These are phyloP conservation scores for Lepiota subincarnata DNA, from an alignment of 768 basidiomycete genomes.

Conservation along the genomic window DNA sequence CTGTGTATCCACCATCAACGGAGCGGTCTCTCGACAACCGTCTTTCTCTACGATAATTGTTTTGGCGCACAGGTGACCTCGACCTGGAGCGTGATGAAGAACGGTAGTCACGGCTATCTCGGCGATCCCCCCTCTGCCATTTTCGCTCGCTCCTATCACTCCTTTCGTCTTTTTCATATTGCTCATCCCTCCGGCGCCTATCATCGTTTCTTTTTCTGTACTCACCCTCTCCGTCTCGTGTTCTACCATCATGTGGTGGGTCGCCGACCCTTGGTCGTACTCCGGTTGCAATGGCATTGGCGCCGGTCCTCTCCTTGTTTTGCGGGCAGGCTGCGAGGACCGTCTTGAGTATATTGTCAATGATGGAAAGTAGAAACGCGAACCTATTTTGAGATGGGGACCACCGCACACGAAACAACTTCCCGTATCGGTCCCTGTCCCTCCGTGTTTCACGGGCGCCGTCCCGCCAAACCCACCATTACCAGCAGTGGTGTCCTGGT, in stretches of 20 bases:
- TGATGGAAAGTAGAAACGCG: slow-evolving; percentile 8
- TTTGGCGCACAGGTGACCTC: slow-evolving; percentile 24
- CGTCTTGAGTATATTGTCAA: background rate
- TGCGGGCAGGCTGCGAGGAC: slow-evolving; percentile 27
- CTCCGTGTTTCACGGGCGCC: slow-evolving; percentile 51
- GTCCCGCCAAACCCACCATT: slow-evolving; percentile 64
- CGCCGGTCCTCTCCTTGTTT: slow-evolving; percentile 23
- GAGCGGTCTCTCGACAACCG: slow-evolving; percentile 21
- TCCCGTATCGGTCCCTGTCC: slow-evolving; percentile 48
- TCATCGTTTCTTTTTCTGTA: slow-evolving; percentile 17
- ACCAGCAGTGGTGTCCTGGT: slow-evolving; percentile 81
- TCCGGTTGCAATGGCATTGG: slow-evolving; percentile 17
- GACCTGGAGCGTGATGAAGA: slow-evolving; percentile 27
- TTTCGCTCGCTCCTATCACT: slow-evolving; percentile 14
- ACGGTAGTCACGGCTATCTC: slow-evolving; percentile 21
- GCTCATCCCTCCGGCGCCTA: slow-evolving; percentile 8
- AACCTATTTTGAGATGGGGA: slow-evolving; percentile 89
- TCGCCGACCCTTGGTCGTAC: slow-evolving; percentile 11
- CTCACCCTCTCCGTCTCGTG: slow-evolving; percentile 2
- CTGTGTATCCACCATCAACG: slow-evolving; percentile 26
- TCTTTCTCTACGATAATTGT: slow-evolving; percentile 26
- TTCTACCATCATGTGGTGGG: slow-evolving; percentile 5
- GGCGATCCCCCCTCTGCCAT: slow-evolving; percentile 17
- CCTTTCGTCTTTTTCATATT: slow-evolving; percentile 16
- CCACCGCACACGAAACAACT: slow-evolving; percentile 96